phyloP scores from a whole-genome alignment of 2,329 filamentous ascomycete species.

The Teratosphaeria gauchensis region DNA sequence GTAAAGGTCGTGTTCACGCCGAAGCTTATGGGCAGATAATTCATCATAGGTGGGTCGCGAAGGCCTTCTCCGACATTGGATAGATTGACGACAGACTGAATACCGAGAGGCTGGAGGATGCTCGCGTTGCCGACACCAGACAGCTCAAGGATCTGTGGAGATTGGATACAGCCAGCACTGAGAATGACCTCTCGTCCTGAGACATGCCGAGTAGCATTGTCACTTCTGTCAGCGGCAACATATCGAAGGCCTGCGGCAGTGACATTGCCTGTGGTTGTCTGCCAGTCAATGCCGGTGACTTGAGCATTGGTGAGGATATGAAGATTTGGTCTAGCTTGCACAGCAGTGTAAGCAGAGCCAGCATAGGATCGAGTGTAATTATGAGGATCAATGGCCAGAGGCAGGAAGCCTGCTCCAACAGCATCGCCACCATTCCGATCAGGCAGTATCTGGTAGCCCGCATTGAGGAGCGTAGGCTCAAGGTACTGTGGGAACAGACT shows the following conservation, averaged over 20 bases:
- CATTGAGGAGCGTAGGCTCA: too few species aligned
- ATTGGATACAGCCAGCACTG: conserved; percentile 24
- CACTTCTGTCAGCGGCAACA: neutral
- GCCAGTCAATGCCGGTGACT: neutral
- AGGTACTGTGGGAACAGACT: too few species aligned
- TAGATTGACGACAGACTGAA: conserved; percentile 30
- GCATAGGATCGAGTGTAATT: too few species aligned
- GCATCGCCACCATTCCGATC: too few species aligned
- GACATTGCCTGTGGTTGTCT: neutral
- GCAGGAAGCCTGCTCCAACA: too few species aligned
- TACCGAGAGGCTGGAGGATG: conserved; percentile 39
- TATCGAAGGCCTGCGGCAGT: neutral
- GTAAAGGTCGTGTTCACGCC: conserved; percentile 11
- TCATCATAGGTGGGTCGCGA: neutral
- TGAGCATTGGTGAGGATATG: neutral
- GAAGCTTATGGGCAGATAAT: conserved; percentile 4
- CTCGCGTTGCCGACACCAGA: conserved; percentile 48
- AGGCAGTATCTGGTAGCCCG: too few species aligned
- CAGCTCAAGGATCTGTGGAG: conserved; percentile 49
- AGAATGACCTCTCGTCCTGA: conserved; percentile 6
- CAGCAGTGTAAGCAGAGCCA: too few species aligned
- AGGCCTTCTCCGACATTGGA: too few species aligned
- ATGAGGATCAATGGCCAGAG: too few species aligned
- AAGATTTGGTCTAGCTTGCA: neutral
- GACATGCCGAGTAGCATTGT: conserved; percentile 31